These are phyloP conservation scores for Polytrichum formosum DNA, from an alignment of 225 moss, liverwort and hornwort species.

Conservation along the genomic window DNA sequence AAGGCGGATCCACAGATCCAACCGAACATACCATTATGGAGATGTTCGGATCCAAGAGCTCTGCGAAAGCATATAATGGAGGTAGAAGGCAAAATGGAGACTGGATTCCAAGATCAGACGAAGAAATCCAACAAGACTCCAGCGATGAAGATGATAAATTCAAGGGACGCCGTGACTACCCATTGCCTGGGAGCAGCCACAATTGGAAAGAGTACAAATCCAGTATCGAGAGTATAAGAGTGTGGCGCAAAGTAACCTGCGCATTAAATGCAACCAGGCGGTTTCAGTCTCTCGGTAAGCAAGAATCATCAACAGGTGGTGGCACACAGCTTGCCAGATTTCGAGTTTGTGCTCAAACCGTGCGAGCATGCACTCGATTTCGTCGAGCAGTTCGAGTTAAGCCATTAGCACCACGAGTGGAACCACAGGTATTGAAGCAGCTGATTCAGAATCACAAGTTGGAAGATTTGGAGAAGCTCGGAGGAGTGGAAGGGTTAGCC, in stretches of 20 bases:
- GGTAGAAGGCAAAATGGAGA: too few species aligned
- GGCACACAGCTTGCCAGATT: not conserved
- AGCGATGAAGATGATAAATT: too few species aligned
- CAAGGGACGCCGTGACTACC: not conserved
- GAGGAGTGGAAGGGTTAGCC: constrained; percentile 11
- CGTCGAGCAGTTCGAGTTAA: not conserved
- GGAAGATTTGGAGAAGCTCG: constrained; percentile 17
- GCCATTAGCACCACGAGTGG: not conserved
- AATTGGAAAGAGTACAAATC: not conserved
- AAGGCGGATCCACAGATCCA: too few species aligned
- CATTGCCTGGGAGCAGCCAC: not conserved
- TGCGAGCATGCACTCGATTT: not conserved
- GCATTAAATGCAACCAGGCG: not conserved
- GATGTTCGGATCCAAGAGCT: too few species aligned
- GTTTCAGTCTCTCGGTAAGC: not conserved
- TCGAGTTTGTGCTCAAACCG: not conserved
- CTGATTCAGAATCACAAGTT: constrained; percentile 13
- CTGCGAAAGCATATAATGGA: too few species aligned
- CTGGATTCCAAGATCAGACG: too few species aligned
- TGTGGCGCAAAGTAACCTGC: constrained; percentile 1
- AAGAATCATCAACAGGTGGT: not conserved
- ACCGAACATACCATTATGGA: too few species aligned
- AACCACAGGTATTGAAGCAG: not conserved
- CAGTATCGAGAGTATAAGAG: not conserved
- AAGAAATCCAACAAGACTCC: too few species aligned